Base-by-base conservation (phyloP, 768 basidiomycete genomes). In the Leccinum subtestaceum region DNA sequence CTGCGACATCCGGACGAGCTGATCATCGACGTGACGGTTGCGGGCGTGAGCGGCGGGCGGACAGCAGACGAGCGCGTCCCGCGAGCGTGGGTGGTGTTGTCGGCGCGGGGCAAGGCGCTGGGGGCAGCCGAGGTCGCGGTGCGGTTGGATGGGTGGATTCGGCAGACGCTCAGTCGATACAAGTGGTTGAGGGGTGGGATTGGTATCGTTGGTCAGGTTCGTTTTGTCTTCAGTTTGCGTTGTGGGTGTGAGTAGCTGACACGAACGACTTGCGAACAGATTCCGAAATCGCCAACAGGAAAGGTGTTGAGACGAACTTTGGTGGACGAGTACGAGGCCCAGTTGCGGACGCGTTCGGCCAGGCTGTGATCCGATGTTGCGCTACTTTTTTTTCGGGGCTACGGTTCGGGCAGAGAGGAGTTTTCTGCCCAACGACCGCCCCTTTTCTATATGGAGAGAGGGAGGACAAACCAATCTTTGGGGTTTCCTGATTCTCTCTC, bases 181-280 rank as follows among this genome's bases (percentile, higher is more conserved):
- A 92, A 93, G 70, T 88, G 88, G 84, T 64, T 91, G 53, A 75
- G 87, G 9, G 91, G 91, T 4, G 91, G 91, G 0, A 80, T 90
- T 17, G 82, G 84, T 61, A 68, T 88, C 21, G 80, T 91, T 5
- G 73, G 80, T 53, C 76, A 85, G 78, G 90, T 87, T 36, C 13
- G 82, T 72, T 7, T 34, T 12, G 7, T 27, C 9, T 48, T 9
- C 2, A 13, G 6, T 23, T 29, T 19, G 34, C 21, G 21, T 23
- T 52, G n/a, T 2, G 4, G 15, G 17, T 13, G 19, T 19, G n/a
- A 23, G 27, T 56, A 25, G 25, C 8, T 53, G 12, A 31, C 19
- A 0, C 11, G 19, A 25, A 23, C 23, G n/a, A 31, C 31, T 19
- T n/a, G 48, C 9, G 31, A n/a, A n/a, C 53, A 59, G 88, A 85